phyloP scores from a whole-genome alignment of 1,139 yeast species.

The Sugiyamaella grinbergsii region DNA sequence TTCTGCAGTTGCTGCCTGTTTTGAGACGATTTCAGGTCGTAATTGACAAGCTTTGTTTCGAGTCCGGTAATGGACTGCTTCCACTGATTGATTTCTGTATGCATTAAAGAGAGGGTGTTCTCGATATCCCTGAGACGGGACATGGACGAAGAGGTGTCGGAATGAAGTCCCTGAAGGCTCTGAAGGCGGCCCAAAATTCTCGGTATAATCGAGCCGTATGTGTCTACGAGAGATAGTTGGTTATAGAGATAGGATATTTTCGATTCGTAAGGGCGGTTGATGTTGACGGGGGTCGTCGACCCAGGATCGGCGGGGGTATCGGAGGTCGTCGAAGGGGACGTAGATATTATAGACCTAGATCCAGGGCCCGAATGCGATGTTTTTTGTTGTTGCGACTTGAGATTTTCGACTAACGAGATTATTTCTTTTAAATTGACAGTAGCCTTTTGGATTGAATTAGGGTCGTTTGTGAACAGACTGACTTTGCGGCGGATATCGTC shows the following conservation, averaged over 20 bases:
- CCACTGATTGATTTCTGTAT: slow-evolving; percentile 49
- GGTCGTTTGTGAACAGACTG: slow-evolving; percentile 27
- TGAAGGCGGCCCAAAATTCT: slow-evolving; percentile 49
- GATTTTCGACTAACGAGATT: slow-evolving; percentile 14
- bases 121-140: slow-evolving; percentile 54
- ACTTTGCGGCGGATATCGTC: slow-evolving; percentile 25
- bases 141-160: slow-evolving; percentile 56
- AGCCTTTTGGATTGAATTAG: slow-evolving; percentile 23
- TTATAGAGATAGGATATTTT: slow-evolving; percentile 39
- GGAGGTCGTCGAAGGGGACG: background rate
- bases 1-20: slow-evolving; percentile 27
- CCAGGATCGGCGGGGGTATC: background rate
- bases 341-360: background rate
- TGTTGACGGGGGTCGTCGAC: background rate
- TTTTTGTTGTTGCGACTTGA: slow-evolving; percentile 5
- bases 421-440: slow-evolving; percentile 24
- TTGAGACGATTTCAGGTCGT: slow-evolving; percentile 33
- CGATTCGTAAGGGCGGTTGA: background rate
- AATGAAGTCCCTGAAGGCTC: slow-evolving; percentile 50
- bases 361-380: background rate
- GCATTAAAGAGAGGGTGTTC: slow-evolving; percentile 42
- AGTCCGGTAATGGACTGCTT: slow-evolving; percentile 45
- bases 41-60: slow-evolving; percentile 44
- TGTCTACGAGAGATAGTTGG: slow-evolving; percentile 46
- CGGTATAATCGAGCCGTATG: slow-evolving; percentile 46